Percentiles rank a stretch among this genome's conserved stretches.
These are phyloP conservation scores for Nymphaea colorata DNA, from an alignment of 164 flowering plant species.

Conservation along the genomic window DNA sequence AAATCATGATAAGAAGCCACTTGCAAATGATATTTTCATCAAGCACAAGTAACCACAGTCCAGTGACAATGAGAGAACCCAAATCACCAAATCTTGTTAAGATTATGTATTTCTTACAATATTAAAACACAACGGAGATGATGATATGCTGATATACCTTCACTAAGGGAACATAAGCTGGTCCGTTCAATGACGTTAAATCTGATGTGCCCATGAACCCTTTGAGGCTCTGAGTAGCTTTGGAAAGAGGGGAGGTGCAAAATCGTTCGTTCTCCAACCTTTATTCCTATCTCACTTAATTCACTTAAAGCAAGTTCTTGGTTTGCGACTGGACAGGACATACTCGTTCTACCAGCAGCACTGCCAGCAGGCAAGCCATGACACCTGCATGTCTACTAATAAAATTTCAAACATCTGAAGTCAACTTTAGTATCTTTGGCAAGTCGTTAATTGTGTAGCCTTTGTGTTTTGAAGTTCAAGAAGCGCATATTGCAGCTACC, in stretches of 20 bases:
- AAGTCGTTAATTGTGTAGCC: too few relatives aligned
- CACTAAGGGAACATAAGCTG: slow-evolving; percentile 53
- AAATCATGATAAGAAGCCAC: neutral
- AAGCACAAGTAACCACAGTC: neutral
- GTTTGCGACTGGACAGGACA: slow-evolving; percentile 41
- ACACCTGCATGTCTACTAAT: slow-evolving; percentile 58
- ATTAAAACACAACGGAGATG: neutral
- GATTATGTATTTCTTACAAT: too few relatives aligned
- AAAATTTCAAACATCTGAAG: neutral
- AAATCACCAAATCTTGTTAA: too few relatives aligned
- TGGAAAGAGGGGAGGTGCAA: slow-evolving; percentile 49
- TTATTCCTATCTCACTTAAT: slow-evolving; percentile 44
- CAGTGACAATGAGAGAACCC: too few relatives aligned
- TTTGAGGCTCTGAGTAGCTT: slow-evolving; percentile 25
- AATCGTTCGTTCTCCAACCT: slow-evolving; percentile 52
- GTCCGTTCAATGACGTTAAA: slow-evolving; percentile 62
- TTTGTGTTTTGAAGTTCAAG: too few relatives aligned
- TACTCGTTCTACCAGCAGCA: slow-evolving; percentile 11
- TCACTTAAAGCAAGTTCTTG: slow-evolving; percentile 28
- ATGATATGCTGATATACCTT: slow-evolving; percentile 33
- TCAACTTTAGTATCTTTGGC: too few relatives aligned
- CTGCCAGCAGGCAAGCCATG: slow-evolving; percentile 49
- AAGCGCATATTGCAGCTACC: too few relatives aligned
- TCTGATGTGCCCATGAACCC: slow-evolving; percentile 34
- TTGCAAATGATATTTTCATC: neutral